Percentiles rank a stretch among this genome's conserved stretches.
Evolutionary conservation across 805 yeast genomes (phyloP).

Genomic region (Kazachstania psychrophila): DNA sequence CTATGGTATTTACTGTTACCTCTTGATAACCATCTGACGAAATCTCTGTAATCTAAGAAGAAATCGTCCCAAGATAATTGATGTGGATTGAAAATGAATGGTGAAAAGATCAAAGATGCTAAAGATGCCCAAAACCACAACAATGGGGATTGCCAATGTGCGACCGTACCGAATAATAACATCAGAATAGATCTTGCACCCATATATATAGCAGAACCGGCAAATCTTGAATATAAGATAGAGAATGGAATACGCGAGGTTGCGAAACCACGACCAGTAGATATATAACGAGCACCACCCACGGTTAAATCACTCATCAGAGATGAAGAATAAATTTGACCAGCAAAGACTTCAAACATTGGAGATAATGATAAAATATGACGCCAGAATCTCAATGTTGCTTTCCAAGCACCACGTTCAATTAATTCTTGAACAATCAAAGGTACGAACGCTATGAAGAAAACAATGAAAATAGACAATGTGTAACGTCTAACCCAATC

Average conservation of each 20-base stretch:
- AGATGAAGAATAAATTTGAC: conserved; percentile 68
- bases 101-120: conserved; percentile 78
- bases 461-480: conserved; percentile 83
- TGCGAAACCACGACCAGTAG: conserved; percentile 82
- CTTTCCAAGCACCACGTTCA: conserved; percentile 74
- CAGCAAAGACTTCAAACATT: conserved; percentile 73
- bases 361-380: conserved; percentile 68
- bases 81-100: conserved; percentile 93
- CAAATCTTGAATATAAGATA: conserved; percentile 64
- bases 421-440: conserved; percentile 68
- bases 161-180: conserved; percentile 60
- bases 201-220: conserved; percentile 72
- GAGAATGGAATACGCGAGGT: conserved; percentile 71
- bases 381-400: conserved; percentile 55
- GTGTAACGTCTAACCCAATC: conserved; percentile 83
- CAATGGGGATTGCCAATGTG: conserved; percentile 86
- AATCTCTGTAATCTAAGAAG: conserved; percentile 92
- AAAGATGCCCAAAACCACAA: conserved; percentile 96
- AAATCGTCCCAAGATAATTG: conserved; percentile 94
- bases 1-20: conserved; percentile 84
- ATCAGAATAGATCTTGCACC: conserved; percentile 71
- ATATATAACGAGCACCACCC: conserved; percentile 82
- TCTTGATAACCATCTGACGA: conserved; percentile 80
- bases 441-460: conserved; percentile 73
- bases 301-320: conserved; percentile 59